Evolutionary conservation across 169 alveolate genomes (phyloP).

Genomic region (Eimeria nieschulzi): DNA sequence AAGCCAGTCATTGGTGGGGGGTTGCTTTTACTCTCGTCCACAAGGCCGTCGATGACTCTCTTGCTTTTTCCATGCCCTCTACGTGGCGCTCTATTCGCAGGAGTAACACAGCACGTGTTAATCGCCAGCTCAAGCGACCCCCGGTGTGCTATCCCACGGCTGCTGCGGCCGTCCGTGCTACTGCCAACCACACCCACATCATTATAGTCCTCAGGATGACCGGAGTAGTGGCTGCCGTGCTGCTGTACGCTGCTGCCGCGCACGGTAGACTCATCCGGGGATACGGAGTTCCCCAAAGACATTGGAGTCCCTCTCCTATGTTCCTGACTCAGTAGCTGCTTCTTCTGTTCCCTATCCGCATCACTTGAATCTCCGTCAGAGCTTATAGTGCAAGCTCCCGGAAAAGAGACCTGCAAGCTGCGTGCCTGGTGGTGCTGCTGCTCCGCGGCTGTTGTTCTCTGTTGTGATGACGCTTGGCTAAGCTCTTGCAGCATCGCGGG

Average conservation of each 20-base stretch:
- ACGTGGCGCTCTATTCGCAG: slow-evolving; percentile 21
- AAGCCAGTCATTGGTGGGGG: slow-evolving; percentile 1
- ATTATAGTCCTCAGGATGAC: background rate
- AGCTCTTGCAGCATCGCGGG: slow-evolving; percentile 32
- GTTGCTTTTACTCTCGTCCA: background rate
- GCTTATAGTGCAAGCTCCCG: slow-evolving; percentile 8
- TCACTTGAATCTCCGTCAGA: slow-evolving; percentile 58
- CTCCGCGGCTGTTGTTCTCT: background rate
- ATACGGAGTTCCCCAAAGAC: background rate
- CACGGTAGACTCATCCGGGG: background rate
- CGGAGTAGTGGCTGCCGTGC: slow-evolving; percentile 15
- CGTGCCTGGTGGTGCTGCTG: background rate
- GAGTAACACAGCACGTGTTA: slow-evolving; percentile 13
- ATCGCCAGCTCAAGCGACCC: slow-evolving; percentile 39
- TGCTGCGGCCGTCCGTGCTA: slow-evolving; percentile 4
- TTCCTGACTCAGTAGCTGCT: slow-evolving; percentile 43
- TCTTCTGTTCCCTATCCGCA: slow-evolving; percentile 36
- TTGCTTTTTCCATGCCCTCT: slow-evolving; percentile 1
- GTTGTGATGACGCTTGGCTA: slow-evolving; percentile 9
- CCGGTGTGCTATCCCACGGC: slow-evolving; percentile 19
- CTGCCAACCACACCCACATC: background rate
- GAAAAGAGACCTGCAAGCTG: slow-evolving; percentile 6
- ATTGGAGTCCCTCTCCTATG: background rate
- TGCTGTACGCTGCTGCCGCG: slow-evolving; percentile 9
- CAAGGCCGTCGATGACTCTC: slow-evolving; percentile 16